A percentile compares a stretch with the other conserved stretches of the same genome.
phyloP scores from a whole-genome alignment of 2,329 filamentous ascomycete species.

The Chlorencoelia australis region DNA sequence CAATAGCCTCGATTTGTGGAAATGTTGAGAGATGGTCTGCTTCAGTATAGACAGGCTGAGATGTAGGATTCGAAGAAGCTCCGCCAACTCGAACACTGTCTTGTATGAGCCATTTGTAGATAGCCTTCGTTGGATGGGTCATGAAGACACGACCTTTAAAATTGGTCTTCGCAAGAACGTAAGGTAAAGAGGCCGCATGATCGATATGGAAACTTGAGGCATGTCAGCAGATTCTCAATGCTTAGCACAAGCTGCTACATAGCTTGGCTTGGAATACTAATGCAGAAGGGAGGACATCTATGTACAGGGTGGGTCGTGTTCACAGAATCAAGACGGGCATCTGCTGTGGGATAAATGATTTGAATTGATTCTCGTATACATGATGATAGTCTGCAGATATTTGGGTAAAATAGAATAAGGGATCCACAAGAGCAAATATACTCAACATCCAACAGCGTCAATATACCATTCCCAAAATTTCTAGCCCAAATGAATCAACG shows the following conservation, averaged over 20 bases:
- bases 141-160: constrained; percentile 96
- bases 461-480: too few relatives aligned
- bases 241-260: background rate
- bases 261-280: constrained; percentile 1
- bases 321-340: constrained; percentile 27
- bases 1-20: constrained; percentile 89
- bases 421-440: too few relatives aligned
- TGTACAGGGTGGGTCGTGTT: constrained; percentile 24
- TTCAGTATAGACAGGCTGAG: constrained; percentile 85
- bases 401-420: constrained; percentile 2
- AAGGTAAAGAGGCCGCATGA: constrained; percentile 96
- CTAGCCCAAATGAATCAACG: constrained; percentile 1
- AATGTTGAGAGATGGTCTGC: constrained; percentile 92
- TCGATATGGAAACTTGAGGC: constrained; percentile 86
- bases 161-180: constrained; percentile 95
- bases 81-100: constrained; percentile 88
- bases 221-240: constrained; percentile 14
- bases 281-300: constrained; percentile 13
- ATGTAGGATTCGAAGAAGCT: constrained; percentile 41
- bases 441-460: too few relatives aligned
- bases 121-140: constrained; percentile 98
- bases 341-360: constrained; percentile 27
- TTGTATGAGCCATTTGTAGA: constrained; percentile 99
- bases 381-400: constrained; percentile 14
- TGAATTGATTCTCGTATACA: constrained; percentile 37